Base-by-base conservation (phyloP, 2,329 filamentous ascomycete genomes). In the Phaeophleospora eucalypticola region DNA sequence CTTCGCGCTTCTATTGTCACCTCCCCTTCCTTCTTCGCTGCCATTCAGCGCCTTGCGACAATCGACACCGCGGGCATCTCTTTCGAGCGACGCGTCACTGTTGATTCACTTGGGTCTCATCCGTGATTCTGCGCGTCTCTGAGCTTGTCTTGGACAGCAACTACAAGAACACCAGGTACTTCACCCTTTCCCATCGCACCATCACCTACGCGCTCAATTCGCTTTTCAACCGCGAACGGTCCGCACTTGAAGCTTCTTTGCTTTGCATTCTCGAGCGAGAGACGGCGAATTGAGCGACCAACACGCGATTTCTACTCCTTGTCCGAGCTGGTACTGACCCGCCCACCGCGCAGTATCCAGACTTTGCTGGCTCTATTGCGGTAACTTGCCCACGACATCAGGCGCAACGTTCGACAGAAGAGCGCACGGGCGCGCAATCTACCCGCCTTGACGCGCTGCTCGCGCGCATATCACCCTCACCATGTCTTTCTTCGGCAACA, bases 341-440 rank as follows among this genome's bases (percentile, higher is more conserved):
- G 24, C 7, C 12, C 12, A 29, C 12, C 24, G 24, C 6, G 12
- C 6, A 6, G 12, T 29, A 29, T 6, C 12, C 24, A 29, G 6
- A n/a, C n/a, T n/a, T n/a, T n/a, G n/a, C n/a, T n/a, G n/a, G n/a
- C n/a, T n/a, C n/a, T n/a, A n/a, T n/a, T n/a, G n/a, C n/a, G n/a
- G n/a, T n/a, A n/a, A 35, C 33, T 14, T 35, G 33, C 33, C 33
- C 17, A 14, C 17, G 14, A 6, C 14, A 4, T 4, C 33, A 41
- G 16, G 15, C 38, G 24, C 38, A 18, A 4, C 4, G 12, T 29
- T 16, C 15, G 18, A 8, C 9, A 35, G 16, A 29, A 27, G 24
- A 52, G 55, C 53, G 73, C 68, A 37, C 70, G 62, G 43, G 65
- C 56, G 56, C 54, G 41, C 34, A 39, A 7, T 12, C 21, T 17